Evolutionary conservation across 1,284 basidiomycete species (phyloP).

Genomic region (Ceratorhiza oryzae-sativae): DNA sequence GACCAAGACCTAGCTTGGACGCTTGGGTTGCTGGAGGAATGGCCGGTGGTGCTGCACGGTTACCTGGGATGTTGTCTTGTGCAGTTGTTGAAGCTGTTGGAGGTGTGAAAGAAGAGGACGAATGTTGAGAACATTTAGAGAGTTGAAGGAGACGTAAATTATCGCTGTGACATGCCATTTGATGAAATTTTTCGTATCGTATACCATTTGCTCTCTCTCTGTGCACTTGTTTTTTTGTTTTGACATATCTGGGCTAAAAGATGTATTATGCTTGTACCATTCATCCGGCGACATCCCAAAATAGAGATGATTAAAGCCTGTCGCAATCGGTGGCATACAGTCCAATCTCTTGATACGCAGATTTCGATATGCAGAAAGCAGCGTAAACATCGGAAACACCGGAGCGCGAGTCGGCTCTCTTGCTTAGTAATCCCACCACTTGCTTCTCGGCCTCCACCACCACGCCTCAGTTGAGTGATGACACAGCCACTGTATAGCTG

Average conservation of each 20-base stretch:
- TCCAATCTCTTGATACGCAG: no score
- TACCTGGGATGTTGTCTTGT: slow-evolving; percentile 28
- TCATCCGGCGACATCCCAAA: neutral
- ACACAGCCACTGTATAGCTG: no score
- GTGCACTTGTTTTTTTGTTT: slow-evolving; percentile 1
- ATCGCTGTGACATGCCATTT: neutral
- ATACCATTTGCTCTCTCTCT: slow-evolving; percentile 5
- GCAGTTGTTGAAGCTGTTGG: neutral
- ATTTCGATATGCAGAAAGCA: no score
- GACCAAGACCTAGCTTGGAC: slow-evolving; percentile 29
- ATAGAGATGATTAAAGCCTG: neutral
- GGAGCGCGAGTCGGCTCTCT: no score
- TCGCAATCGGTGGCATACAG: no score
- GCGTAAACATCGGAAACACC: no score
- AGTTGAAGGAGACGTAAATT: neutral
- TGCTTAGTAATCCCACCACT: no score
- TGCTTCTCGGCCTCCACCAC: no score
- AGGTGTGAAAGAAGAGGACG: slow-evolving; percentile 27
- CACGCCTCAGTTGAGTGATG: no score
- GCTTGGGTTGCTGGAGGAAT: slow-evolving; percentile 29
- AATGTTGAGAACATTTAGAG: neutral
- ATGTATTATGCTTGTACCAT: slow-evolving; percentile 3
- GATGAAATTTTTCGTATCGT: neutral
- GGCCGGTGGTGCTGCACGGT: neutral
- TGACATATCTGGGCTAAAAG: neutral